Evolutionary conservation across 129 eudicot genomes (phyloP), one percentile per base, ranked within the genome.

Genomic region (Artemisia annua): DNA sequence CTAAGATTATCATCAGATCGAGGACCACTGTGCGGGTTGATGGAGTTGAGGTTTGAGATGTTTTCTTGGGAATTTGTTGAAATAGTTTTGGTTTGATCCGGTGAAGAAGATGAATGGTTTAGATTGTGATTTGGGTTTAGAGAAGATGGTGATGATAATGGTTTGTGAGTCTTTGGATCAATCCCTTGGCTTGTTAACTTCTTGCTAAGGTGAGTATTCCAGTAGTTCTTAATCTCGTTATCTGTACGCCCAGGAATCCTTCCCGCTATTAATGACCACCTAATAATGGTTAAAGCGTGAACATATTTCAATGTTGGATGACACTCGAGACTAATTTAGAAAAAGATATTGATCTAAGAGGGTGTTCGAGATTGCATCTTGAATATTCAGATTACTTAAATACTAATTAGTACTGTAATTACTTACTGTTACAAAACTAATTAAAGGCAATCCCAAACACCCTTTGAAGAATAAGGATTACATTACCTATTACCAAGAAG

Each of bases 141-240:
- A 73, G 76, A 59, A 39, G 63, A 64, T 11, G 71, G 22, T 18
- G 76, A 15, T 32, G 66, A 62, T 39, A 80, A 61, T 13, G 90
- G 90, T 71, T 81, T 83, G 81, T 88, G 95, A 60, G 96, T 86
- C 72, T 81, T 88, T 1, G 91, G 96, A 77, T 88, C 96, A 44
- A 86, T 88, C 53, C 91, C 95, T 83, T 83, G 87, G 75, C 77
- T 77, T 59, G 79, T 83, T 48, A 87, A 49, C 80, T 87, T 87
- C 83, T 89, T 83, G 73, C 90, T 82, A 17, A 89, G 85, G 58
- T 81, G 88, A 26, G 90, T 87, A 80, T 89, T 87, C 92, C 92
- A 89, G 71, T 89, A 87, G 75, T 87, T 89, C 81, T 89, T 85
- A 24, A 89, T 87, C 77, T 89, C 92, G 35, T 87, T 89, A 63